These are phyloP conservation scores for Berkeleyomyces basicola DNA, from an alignment of 2,329 filamentous ascomycete species.

Conservation along the genomic window DNA sequence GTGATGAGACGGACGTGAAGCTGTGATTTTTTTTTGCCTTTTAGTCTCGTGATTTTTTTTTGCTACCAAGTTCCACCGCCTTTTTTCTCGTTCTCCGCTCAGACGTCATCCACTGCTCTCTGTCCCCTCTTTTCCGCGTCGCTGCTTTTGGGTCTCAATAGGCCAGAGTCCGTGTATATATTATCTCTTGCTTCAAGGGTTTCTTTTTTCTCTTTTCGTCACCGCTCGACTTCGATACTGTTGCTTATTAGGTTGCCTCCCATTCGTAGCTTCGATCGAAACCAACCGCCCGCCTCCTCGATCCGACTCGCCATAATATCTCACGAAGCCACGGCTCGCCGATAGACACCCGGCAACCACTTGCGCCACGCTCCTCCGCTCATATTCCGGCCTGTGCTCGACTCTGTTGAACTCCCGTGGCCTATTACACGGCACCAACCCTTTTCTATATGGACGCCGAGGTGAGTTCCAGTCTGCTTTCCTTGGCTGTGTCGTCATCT, in stretches of 20 bases:
- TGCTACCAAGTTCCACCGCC: too few species aligned
- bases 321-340: neutral
- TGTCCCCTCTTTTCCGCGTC: too few species aligned
- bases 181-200: too few species aligned
- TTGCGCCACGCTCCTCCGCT: neutral
- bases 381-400: neutral
- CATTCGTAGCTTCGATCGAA: too few species aligned
- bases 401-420: neutral
- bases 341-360: neutral
- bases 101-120: neutral
- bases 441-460: conserved; percentile 13
- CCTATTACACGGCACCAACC: neutral
- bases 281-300: neutral
- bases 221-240: too few species aligned
- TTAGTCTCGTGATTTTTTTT: neutral
- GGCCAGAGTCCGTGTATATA: too few species aligned
- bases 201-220: too few species aligned
- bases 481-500: neutral
- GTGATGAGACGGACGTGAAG: neutral
- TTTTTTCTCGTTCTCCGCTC: neutral
- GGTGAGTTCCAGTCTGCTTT: conserved; percentile 4
- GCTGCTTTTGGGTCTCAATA: too few species aligned
- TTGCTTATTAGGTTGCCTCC: too few species aligned
- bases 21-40: conserved; percentile 3
- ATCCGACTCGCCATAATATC: neutral